Percentiles rank a stretch among this genome's conserved stretches.
Evolutionary conservation across 169 alveolate genomes (phyloP).

Genomic region (Babesia divergens): DNA sequence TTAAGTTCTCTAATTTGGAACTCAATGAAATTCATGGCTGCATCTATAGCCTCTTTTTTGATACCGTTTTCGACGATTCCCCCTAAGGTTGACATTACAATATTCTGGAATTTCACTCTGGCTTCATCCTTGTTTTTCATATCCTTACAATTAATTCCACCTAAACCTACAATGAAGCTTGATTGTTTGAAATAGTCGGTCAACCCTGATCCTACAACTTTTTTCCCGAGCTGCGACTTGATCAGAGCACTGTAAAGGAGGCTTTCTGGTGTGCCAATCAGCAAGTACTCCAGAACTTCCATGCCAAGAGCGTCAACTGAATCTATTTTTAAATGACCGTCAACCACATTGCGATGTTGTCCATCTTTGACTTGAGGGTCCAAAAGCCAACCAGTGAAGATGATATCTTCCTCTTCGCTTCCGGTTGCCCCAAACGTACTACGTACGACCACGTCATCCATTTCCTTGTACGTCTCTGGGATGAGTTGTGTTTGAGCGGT

Average conservation of each 20-base stretch:
- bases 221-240: conserved; percentile 52
- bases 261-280: conserved; percentile 70
- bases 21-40: conserved; percentile 72
- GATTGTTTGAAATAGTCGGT: conserved; percentile 39
- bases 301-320: conserved; percentile 53
- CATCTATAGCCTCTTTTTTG: conserved; percentile 71
- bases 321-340: conserved; percentile 25
- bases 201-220: conserved; percentile 52
- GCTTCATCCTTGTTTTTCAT: conserved; percentile 13
- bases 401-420: conserved; percentile 30
- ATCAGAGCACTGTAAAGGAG: conserved; percentile 67
- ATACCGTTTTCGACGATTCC: conserved; percentile 67
- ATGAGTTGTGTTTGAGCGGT: conserved; percentile 5
- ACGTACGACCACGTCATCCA: not conserved
- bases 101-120: conserved; percentile 49
- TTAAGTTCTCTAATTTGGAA: conserved; percentile 68
- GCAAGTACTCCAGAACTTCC: conserved; percentile 45
- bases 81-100: conserved; percentile 61
- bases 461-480: conserved; percentile 35
- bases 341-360: not conserved
- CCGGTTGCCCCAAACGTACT: conserved; percentile 29
- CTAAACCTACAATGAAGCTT: conserved; percentile 32
- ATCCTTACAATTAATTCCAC: conserved; percentile 27
- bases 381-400: conserved; percentile 59
- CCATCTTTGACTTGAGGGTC: conserved; percentile 37